phyloP scores from a whole-genome alignment of 768 basidiomycete species.

The Lactifluus piperatus region DNA sequence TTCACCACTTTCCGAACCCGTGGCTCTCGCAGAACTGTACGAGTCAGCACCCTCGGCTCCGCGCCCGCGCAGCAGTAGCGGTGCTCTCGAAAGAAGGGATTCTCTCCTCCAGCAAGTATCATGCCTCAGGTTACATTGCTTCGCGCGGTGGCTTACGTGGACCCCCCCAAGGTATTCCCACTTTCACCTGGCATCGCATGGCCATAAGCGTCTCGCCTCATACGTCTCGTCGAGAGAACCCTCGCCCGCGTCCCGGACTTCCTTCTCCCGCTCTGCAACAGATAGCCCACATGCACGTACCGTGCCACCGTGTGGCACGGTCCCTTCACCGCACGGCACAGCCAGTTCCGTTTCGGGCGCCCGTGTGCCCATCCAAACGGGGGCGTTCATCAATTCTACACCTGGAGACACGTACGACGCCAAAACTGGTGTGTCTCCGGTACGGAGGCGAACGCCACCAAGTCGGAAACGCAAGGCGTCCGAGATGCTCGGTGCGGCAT shows the following conservation, averaged over 20 bases:
- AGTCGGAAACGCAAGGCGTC: conserved; percentile 15
- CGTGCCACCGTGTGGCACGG: neutral
- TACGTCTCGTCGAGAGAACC: conserved; percentile 9
- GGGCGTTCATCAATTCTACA: conserved; percentile 8
- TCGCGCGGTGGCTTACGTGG: conserved; percentile 6
- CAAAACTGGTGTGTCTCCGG: neutral
- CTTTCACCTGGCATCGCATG: neutral
- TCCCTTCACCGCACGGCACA: neutral
- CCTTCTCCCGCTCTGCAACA: conserved; percentile 3
- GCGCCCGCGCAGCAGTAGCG: conserved; percentile 13
- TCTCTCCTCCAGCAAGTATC: conserved; percentile 3
- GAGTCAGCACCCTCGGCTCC: neutral
- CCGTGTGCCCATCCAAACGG: neutral
- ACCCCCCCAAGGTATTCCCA: conserved; percentile 7
- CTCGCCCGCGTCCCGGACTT: conserved; percentile 7
- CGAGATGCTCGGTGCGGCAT: conserved; percentile 12
- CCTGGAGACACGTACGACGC: conserved; percentile 3
- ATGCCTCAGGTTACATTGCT: neutral
- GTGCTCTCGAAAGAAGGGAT: conserved; percentile 3
- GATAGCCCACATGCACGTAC: neutral
- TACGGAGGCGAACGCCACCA: conserved; percentile 2
- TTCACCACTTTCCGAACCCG: conserved; percentile 11
- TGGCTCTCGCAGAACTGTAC: neutral
- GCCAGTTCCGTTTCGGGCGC: neutral
- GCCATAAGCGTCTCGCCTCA: neutral